phyloP scores from a whole-genome alignment of 345 rosid genomes.

The Camelina hispida region DNA sequence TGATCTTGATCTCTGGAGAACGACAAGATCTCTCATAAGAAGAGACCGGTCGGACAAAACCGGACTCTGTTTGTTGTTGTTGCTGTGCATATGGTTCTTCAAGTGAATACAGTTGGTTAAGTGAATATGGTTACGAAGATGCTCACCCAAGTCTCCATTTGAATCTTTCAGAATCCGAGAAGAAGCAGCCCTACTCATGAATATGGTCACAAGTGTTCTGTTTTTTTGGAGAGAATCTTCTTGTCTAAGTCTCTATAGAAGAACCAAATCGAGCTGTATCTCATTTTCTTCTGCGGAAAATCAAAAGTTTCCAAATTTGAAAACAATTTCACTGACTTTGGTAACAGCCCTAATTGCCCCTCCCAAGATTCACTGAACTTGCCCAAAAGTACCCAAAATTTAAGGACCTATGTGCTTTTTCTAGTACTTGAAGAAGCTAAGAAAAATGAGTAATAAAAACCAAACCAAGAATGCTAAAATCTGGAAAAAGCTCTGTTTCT shows the following conservation, averaged over 20 bases:
- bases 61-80: conserved; percentile 77
- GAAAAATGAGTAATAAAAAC: too few relatives aligned
- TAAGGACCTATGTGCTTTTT: conserved; percentile 11
- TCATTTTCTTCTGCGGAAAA: conserved; percentile 47
- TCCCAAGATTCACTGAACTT: conserved; percentile 28
- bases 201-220: conserved; percentile 48
- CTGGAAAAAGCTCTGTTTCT: conserved; percentile 34
- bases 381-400: conserved; percentile 2
- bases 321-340: not conserved
- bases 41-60: conserved; percentile 71
- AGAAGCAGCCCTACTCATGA: conserved; percentile 71
- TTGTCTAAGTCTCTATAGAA: conserved; percentile 37
- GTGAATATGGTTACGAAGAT: conserved; percentile 95
- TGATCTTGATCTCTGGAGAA: conserved; percentile 89
- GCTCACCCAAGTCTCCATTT: conserved; percentile 87
- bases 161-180: conserved; percentile 80
- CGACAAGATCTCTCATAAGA: conserved; percentile 89
- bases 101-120: conserved; percentile 96
- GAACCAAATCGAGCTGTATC: conserved; percentile 48
- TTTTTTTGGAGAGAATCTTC: conserved; percentile 39
- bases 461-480: conserved; percentile 10
- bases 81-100: conserved; percentile 91
- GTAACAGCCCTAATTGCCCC: conserved; percentile 25
- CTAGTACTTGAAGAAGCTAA: not conserved
- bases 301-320: conserved; percentile 35